phyloP scores from a whole-genome alignment of 2,329 filamentous ascomycete species.

The Sarocladium strictum region DNA sequence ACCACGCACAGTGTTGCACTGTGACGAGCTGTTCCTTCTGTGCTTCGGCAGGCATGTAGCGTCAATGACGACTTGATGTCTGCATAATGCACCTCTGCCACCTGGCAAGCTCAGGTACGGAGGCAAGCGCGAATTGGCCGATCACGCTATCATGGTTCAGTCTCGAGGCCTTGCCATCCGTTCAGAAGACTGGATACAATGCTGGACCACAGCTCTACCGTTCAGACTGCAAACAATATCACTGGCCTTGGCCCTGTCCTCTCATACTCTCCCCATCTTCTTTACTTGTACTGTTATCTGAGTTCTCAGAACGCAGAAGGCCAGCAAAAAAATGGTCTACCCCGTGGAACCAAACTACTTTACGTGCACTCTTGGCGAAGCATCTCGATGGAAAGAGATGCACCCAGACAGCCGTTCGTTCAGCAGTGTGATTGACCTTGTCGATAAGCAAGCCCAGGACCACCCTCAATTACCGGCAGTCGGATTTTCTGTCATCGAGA shows the following conservation, averaged over 20 bases:
- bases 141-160: too few relatives aligned
- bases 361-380: constrained; percentile 54
- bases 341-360: constrained; percentile 43
- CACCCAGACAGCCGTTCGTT: constrained; percentile 24
- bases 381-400: constrained; percentile 28
- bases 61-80: constrained; percentile 7
- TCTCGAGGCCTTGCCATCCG: too few relatives aligned
- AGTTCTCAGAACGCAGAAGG: not conserved
- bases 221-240: too few relatives aligned
- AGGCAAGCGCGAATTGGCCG: too few relatives aligned
- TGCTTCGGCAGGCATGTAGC: not conserved
- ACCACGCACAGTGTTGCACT: constrained; percentile 1
- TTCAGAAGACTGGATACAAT: too few relatives aligned
- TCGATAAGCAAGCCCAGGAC: constrained; percentile 38
- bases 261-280: too few relatives aligned
- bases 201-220: too few relatives aligned
- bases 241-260: too few relatives aligned
- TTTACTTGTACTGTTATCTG: too few relatives aligned
- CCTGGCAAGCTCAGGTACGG: too few relatives aligned
- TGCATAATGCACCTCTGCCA: not conserved
- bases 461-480: constrained; percentile 38
- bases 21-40: not conserved
- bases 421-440: constrained; percentile 41
- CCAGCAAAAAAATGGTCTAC: too few relatives aligned
- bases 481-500: constrained; percentile 35